phyloP scores from a whole-genome alignment of 345 rosid genomes.

The Rubroshorea leprosula region DNA sequence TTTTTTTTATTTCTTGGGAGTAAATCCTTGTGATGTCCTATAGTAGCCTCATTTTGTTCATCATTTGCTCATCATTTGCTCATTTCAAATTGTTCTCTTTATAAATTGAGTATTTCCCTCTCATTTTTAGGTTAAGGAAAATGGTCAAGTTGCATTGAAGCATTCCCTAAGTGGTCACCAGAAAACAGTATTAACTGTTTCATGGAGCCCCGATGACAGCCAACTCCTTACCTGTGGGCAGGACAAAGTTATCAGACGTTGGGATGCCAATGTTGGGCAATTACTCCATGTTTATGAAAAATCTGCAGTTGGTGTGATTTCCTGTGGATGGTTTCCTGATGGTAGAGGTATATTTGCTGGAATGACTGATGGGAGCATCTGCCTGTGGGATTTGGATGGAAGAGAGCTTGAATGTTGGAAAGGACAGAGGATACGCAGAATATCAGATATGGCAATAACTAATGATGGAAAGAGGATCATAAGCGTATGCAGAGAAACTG shows the following conservation, averaged over 20 bases:
- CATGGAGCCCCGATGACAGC: conserved; percentile 60
- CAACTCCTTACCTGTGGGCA: conserved; percentile 68
- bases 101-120: neutral
- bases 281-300: conserved; percentile 52
- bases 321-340: conserved; percentile 71
- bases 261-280: conserved; percentile 58
- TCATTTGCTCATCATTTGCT: neutral
- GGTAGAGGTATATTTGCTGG: conserved; percentile 49
- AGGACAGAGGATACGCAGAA: conserved; percentile 49
- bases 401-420: conserved; percentile 63
- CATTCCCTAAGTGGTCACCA: conserved; percentile 47
- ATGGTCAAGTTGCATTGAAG: conserved; percentile 42
- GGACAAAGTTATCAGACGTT: conserved; percentile 56
- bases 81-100: too few relatives aligned
- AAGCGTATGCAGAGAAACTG: conserved; percentile 44
- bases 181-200: conserved; percentile 44
- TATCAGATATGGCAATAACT: conserved; percentile 61
- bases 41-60: too few relatives aligned
- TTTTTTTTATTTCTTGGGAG: too few relatives aligned
- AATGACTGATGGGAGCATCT: conserved; percentile 53
- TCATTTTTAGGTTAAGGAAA: conserved; percentile 32
- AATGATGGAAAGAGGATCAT: conserved; percentile 61
- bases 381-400: conserved; percentile 70
- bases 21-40: too few relatives aligned
- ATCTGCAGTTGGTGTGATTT: conserved; percentile 42